These are phyloP conservation scores for Leccinum ochraceum DNA, from an alignment of 768 basidiomycete species.

Conservation along the genomic window DNA sequence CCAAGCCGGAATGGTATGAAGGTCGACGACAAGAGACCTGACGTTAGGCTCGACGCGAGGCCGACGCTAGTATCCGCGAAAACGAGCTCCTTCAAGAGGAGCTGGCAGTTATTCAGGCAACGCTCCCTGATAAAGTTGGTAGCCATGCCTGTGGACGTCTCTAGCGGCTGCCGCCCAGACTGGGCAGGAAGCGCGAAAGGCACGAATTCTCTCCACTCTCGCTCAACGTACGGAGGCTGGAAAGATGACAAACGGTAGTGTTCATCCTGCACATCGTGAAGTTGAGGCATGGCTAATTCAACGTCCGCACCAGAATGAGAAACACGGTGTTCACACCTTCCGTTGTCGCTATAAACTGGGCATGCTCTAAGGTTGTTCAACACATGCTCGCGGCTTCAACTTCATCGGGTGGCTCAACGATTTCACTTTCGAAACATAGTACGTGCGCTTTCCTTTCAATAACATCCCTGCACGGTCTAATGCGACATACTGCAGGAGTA, in stretches of 20 bases:
- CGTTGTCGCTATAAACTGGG: background rate
- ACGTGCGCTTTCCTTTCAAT: background rate
- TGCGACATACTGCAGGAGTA: background rate
- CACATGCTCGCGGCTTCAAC: background rate
- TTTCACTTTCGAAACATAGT: slow-evolving; percentile 3
- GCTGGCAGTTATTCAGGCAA: slow-evolving; percentile 7
- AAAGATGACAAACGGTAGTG: slow-evolving; percentile 9
- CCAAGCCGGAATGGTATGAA: background rate
- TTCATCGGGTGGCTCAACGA: background rate
- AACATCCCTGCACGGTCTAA: background rate
- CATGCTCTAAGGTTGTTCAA: background rate
- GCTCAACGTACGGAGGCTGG: background rate
- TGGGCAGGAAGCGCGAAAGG: slow-evolving; percentile 5
- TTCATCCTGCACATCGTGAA: background rate
- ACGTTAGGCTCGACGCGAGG: slow-evolving; percentile 8
- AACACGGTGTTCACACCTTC: background rate
- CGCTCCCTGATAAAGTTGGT: slow-evolving; percentile 14
- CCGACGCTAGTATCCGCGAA: slow-evolving; percentile 17
- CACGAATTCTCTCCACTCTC: background rate
- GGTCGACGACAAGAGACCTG: slow-evolving; percentile 11
- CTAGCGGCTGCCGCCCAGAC: background rate
- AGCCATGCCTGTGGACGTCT: background rate
- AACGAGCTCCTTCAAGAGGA: slow-evolving; percentile 17
- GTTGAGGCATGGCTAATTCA: slow-evolving; percentile 2
- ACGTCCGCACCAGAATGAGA: slow-evolving; percentile 1